phyloP scores from a whole-genome alignment of 192 early-diverging fungal species.

The Coemansia sp. region DNA sequence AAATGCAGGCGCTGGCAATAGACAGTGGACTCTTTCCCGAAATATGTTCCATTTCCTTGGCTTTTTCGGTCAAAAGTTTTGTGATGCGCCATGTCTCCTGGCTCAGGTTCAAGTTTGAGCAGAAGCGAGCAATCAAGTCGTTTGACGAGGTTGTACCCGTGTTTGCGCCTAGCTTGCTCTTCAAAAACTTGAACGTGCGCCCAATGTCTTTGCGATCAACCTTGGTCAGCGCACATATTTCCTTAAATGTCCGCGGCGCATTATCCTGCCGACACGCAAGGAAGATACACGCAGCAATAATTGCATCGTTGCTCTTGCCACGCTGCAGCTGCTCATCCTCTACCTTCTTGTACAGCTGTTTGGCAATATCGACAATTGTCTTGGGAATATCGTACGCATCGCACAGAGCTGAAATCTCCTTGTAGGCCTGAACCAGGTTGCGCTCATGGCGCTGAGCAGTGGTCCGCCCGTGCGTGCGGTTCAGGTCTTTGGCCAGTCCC shows the following conservation, averaged over 20 bases:
- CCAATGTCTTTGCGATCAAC: constrained; percentile 95
- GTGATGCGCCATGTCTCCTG: constrained; percentile 70
- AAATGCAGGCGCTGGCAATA: constrained; percentile 90
- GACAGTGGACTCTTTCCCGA: constrained; percentile 92
- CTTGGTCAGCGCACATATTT: constrained; percentile 87
- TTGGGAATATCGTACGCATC: constrained; percentile 81
- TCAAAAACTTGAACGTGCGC: constrained; percentile 62
- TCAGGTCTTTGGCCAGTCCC: constrained; percentile 45
- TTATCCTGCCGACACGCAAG: constrained; percentile 85
- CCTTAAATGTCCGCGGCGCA: constrained; percentile 87
- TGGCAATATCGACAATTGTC: constrained; percentile 83
- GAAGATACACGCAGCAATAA: constrained; percentile 92
- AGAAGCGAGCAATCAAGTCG: constrained; percentile 80
- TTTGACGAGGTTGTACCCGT: constrained; percentile 68
- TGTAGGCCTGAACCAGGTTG: constrained; percentile 79
- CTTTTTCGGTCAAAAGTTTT: constrained; percentile 68
- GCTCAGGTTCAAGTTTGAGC: constrained; percentile 70
- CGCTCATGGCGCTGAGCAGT: constrained; percentile 75
- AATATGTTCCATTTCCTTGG: constrained; percentile 81
- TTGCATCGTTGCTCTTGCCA: constrained; percentile 79
- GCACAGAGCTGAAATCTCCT: constrained; percentile 83
- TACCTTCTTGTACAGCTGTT: constrained; percentile 87
- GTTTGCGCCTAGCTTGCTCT: constrained; percentile 58
- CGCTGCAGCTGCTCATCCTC: constrained; percentile 83
- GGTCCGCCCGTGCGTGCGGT: constrained; percentile 58